These are phyloP conservation scores for Gastrodia elata DNA, from an alignment of 106 monocot genomes.

Conservation along the genomic window DNA sequence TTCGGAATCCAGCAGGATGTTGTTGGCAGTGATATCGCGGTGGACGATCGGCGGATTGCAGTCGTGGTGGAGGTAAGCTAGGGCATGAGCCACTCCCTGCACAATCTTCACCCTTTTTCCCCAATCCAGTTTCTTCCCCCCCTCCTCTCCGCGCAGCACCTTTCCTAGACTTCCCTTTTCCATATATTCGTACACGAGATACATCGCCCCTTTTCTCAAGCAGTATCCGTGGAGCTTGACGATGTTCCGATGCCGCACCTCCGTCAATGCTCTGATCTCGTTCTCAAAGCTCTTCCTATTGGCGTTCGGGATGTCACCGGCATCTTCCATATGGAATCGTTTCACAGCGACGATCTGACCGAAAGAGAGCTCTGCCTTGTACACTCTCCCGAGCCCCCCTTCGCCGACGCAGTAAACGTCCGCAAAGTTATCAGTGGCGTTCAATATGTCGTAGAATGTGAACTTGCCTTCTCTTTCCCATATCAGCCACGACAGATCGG, in stretches of 20 bases:
- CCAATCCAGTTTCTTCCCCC: constrained; percentile 46
- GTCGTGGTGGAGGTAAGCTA: constrained; percentile 65
- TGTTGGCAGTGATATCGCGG: constrained; percentile 75
- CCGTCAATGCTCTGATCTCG: constrained; percentile 64
- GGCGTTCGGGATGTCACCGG: constrained; percentile 68
- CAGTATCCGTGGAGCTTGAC: constrained; percentile 82
- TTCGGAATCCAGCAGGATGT: constrained; percentile 50
- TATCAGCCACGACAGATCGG: constrained; percentile 22
- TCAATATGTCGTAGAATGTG: constrained; percentile 48
- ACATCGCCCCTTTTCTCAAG: constrained; percentile 52
- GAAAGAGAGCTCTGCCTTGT: constrained; percentile 59
- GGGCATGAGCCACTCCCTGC: constrained; percentile 65
- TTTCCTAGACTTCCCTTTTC: constrained; percentile 71
- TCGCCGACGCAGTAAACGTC: constrained; percentile 50
- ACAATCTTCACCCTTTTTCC: constrained; percentile 53
- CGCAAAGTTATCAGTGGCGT: constrained; percentile 61
- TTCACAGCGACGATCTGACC: constrained; percentile 59
- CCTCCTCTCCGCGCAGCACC: constrained; percentile 36
- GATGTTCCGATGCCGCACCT: constrained; percentile 71
- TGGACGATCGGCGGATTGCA: constrained; percentile 73
- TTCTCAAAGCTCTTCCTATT: constrained; percentile 56
- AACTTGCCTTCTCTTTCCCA: constrained; percentile 74
- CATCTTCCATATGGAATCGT: constrained; percentile 48
- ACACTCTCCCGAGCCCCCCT: constrained; percentile 70
- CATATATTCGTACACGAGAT: constrained; percentile 77